Evolutionary conservation across 345 rosid species (phyloP), one percentile per base, ranked within the genome.

Genomic region (Luvunga scandens): DNA sequence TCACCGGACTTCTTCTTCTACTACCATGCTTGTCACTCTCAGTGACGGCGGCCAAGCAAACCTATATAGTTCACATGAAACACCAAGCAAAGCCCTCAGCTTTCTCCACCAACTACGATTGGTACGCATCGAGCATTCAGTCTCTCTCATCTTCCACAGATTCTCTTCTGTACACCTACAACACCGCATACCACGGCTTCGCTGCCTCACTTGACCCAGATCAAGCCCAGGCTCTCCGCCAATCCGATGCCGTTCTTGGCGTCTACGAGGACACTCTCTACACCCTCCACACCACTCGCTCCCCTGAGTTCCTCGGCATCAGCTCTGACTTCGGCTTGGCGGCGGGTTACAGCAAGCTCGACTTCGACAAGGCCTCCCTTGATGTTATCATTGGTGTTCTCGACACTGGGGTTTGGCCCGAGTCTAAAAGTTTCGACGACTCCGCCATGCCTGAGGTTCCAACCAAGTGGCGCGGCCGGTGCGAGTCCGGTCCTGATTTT

Each of bases 321-420:
- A 80, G 83, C 39, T 38, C 89, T 0, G 87, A 87, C 2, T 68
- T 85, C 31, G 93, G 84, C 31, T 65, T 82, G 57, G 76, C 69
- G 74, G 64, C 81, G 6, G 87, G 87, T n/a, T 78, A 79, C 67
- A 60, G 61, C 66, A 62, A 72, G 24, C 82, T 61, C 19, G 86
- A 83, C 55, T 82, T 87, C 22, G 85, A 76, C 12, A 86, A 79
- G 1, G 82, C 93, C 16, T 84, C 89, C 5, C 73, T 76, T 22
- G 91, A 84, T 38, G 95, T 95, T 36, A 38, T 93, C 9, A 79
- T 95, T 24, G 99, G 99, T 1, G 97, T 95, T 25, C 86, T 95
- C 0, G 99, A 95, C 59, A 92, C 97, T 0, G 99, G 99, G 2
- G 90, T 93, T 21, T 93, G 95, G 99, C 99, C 99, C 0, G 98